Base-by-base conservation (phyloP, 257 asterid genomes). In the Marsdenia floribunda region DNA sequence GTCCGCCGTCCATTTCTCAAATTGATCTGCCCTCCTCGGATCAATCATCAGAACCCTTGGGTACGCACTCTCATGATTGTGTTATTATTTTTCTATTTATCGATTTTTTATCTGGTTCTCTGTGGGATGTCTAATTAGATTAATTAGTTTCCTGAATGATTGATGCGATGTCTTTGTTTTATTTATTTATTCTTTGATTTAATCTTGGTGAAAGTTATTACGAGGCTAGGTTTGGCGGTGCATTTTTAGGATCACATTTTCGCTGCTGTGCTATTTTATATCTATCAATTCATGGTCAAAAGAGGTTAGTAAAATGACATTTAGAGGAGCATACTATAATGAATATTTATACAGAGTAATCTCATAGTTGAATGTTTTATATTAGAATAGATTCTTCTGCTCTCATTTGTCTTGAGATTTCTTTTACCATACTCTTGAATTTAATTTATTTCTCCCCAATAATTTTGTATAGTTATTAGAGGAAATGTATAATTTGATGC, bases 31-130 rank as follows among this genome's bases (percentile, higher is more conserved):
- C 71, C 18, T 33, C 77, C 49, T 15, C 76, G 26, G 66, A 40
- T n/a, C 83, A 73, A 70, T 75, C 72, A 76, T 71, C 87, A 76
- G 71, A 53, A 9, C 14, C 73, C 61, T 18, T 78, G 40, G 91
- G 97, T 90, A 83, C 4, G 11, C 47, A 19, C 29, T 42, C 18
- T 16, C 5, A 9, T 59, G 1, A 33, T 47, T 49, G 9, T 44
- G 21, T 63, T 29, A 0, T 55, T 50, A 50, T 21, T 44, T 50
- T 5, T 29, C 26, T 2, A 6, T 21, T 18, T 58, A 46, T 58
- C 26, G 38, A 50, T 2, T 46, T 57, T 6, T 42, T 42, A 6
- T 42, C 12, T 76, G 40, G 29, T 40, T 42, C 22, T 18, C 2
- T 19, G 5, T 66, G 2, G 2, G 29, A 55, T 55, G 29, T 55